Base-by-base conservation (phyloP, 139 green algal genomes). In the Coccomyxa sp. region DNA sequence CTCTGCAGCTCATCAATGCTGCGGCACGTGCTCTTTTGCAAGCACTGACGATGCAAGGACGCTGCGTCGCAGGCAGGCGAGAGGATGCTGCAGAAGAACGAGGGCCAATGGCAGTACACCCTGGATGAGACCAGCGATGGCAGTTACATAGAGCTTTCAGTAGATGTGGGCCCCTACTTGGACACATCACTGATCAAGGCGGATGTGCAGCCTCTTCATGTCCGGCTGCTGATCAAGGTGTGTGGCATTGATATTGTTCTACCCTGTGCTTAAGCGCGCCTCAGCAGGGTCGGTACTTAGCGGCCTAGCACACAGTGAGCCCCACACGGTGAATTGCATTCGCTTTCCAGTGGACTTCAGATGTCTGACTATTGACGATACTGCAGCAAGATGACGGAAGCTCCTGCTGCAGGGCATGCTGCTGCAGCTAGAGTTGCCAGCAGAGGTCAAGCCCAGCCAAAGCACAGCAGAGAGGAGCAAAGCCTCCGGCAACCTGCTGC, bases 191-290 rank as follows among this genome's bases (percentile, higher is more conserved):
- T 95, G 31, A 90, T 98, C 41, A 85, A 92, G 58, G 88, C 91
- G 16, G 95, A 98, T 83, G 89, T 97, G 70, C 93, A 95, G 82
- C 89, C 93, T 7, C 70, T 14, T 0, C 83, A 86, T 44, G 88
- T 96, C 22, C 85, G 92, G 6, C 82, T 98, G 74, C 89, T 98
- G 34, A 89, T 96, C 75, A 96, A 96, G 85, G 88, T 86, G 8
- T 7, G 3, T 6, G 7, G 6, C 73, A 31, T 36, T 37, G 14
- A 9, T 8, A 37, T 68, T 36, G 58, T 8, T 10, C 16, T 27
- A 71, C n/a, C n/a, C n/a, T n/a, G n/a, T n/a, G n/a, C n/a, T n/a
- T n/a, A n/a, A n/a, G n/a, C n/a, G n/a, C n/a, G n/a, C n/a, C n/a
- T n/a, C n/a, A n/a, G n/a, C n/a, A n/a, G n/a, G n/a, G n/a, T n/a